Evolutionary conservation across 75 land plant species (phyloP).

Genomic region (Chamaecyparis obtusa): DNA sequence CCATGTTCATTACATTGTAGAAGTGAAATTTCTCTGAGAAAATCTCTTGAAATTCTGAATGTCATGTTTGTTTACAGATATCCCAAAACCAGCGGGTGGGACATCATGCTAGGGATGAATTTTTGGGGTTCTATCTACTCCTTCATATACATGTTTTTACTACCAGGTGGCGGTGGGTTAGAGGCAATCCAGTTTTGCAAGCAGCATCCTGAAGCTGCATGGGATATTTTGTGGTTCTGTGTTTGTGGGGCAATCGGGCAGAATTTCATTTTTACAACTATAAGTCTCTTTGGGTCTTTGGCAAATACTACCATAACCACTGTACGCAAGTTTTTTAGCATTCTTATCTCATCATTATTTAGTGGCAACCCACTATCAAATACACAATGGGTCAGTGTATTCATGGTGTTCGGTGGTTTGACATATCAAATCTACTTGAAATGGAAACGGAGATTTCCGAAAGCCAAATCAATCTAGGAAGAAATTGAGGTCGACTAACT

Average conservation of each 20-base stretch:
- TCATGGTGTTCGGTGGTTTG: slow-evolving; percentile 91
- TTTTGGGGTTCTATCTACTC: slow-evolving; percentile 93
- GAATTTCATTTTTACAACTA: slow-evolving; percentile 96
- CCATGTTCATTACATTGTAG: not conserved
- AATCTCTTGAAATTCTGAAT: not conserved
- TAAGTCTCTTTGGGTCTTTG: slow-evolving; percentile 90
- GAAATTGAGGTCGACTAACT: not conserved
- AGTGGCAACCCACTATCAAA: slow-evolving; percentile 82
- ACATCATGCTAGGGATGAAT: slow-evolving; percentile 99
- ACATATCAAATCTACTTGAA: slow-evolving; percentile 90
- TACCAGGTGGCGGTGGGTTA: slow-evolving; percentile 69
- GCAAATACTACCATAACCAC: slow-evolving; percentile 97
- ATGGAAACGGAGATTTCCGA: slow-evolving; percentile 47
- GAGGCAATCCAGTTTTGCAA: slow-evolving; percentile 82
- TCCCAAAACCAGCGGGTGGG: slow-evolving; percentile 95
- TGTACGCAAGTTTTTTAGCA: slow-evolving; percentile 95
- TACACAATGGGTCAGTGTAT: slow-evolving; percentile 87
- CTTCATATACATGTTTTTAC: slow-evolving; percentile 79
- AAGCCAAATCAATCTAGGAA: not conserved
- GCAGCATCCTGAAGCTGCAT: slow-evolving; percentile 92
- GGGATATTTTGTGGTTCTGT: slow-evolving; percentile 92
- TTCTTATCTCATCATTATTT: slow-evolving; percentile 87
- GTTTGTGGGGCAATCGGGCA: slow-evolving; percentile 98
- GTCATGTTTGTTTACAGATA: slow-evolving; percentile 46
- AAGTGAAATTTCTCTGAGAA: not conserved